Evolutionary conservation across 805 yeast genomes (phyloP), one percentile per base, ranked within the genome.

Genomic region (Cyberlindnera euphorbiae): DNA sequence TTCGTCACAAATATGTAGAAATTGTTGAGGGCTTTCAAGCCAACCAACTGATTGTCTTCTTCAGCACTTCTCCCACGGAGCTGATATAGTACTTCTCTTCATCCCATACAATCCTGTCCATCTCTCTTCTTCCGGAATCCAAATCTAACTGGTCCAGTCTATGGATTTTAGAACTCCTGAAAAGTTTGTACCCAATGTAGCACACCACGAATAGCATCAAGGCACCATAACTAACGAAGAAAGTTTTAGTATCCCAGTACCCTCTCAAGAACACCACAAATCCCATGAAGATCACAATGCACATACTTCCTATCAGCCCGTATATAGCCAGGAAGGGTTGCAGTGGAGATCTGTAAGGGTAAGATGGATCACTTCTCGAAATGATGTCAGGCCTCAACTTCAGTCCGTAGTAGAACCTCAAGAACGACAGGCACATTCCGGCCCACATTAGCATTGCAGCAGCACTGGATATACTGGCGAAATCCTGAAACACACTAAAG

Each of bases 81-180:
- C 59, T 54, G 5, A 52, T 47, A 35, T 63, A 64, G 23, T 58
- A 63, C 28, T 60, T 65, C 34, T 83, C 85, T 39, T 85, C 93
- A 46, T 80, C 86, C 94, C 95, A 85, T 16, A 79, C 75, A 44
- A 74, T 74, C 32, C 87, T 65, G 58, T 87, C 96, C 61, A 80
- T 76, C 55, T 86, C 95, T 33, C 93, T 69, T 49, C 95, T 66
- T 3, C 95, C 95, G 0, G 86, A 73, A 56, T 87, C 95, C 54
- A 82, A 71, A 56, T 87, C 95, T 41, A 86, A 55, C 30, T 83
- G 80, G 47, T 82, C 89, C 30, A 84, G 60, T 33, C 84, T 70
- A 35, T 77, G 83, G 9, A 80, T 63, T 44, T 76, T 71, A 2
- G 89, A 78, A 8, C 85, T 75, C 40, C 77, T 71, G 12, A 77